These are phyloP conservation scores for Dactylonectria estremocensis DNA, from an alignment of 2,329 filamentous ascomycete genomes.

Conservation along the genomic window DNA sequence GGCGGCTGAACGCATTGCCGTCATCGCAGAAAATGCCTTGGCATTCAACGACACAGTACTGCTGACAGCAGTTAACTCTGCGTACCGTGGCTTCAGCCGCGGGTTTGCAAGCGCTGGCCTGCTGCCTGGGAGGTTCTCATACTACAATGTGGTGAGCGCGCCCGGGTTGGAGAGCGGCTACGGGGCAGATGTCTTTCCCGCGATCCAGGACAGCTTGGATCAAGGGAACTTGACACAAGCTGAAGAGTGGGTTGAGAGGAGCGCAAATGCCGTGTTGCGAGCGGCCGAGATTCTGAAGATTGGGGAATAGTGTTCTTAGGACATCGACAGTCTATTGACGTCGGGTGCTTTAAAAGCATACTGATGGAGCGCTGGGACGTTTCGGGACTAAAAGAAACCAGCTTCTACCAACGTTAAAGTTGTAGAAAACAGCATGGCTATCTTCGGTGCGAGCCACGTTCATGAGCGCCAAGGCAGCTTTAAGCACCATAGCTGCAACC, in stretches of 20 bases:
- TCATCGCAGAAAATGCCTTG: conserved; percentile 15
- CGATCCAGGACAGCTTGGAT: conserved; percentile 40
- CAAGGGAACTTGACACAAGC: conserved; percentile 35
- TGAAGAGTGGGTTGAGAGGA: conserved; percentile 40
- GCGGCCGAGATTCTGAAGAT: conserved; percentile 36
- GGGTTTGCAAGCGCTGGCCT: conserved; percentile 36
- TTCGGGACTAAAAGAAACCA: background rate
- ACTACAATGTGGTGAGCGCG: conserved; percentile 37
- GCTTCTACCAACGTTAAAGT: background rate
- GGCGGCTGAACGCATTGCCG: conserved; percentile 21
- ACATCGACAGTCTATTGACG: background rate
- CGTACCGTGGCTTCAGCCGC: conserved; percentile 30
- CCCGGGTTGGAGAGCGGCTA: conserved; percentile 37
- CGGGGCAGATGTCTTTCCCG: conserved; percentile 40
- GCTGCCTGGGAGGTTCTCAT: conserved; percentile 29
- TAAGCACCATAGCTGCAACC: background rate
- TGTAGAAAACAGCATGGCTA: background rate
- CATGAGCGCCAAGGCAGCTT: background rate
- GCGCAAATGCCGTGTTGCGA: conserved; percentile 35
- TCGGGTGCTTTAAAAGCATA: background rate
- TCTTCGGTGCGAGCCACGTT: background rate
- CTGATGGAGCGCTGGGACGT: background rate
- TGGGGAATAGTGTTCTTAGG: background rate
- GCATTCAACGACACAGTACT: conserved; percentile 25
- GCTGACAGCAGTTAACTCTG: conserved; percentile 18